Conservation (phyloP, 139 green algal genomes). For the Chlamydomonas incerta region DNA sequence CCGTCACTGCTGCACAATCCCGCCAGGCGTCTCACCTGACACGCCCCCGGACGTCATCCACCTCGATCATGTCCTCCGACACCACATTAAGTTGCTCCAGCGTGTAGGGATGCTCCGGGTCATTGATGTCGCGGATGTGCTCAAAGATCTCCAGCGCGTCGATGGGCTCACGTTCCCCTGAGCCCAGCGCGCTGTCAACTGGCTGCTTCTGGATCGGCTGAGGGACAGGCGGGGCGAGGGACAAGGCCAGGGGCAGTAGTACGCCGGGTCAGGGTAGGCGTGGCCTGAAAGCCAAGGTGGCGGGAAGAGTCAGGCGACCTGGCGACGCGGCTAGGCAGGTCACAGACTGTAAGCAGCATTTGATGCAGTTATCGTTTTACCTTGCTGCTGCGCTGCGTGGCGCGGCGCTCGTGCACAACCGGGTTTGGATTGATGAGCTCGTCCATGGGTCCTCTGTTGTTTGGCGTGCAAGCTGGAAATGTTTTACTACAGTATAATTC, state of each 20-base stretch:
- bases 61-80: slow-evolving; percentile 74
- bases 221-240: too few relatives aligned
- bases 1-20: too few relatives aligned
- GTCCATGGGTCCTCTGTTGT: slow-evolving; percentile 12
- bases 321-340: too few relatives aligned
- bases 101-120: slow-evolving; percentile 98
- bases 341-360: too few relatives aligned
- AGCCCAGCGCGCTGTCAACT: neutral
- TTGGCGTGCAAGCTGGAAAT: too few relatives aligned
- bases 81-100: slow-evolving; percentile 97
- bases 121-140: slow-evolving; percentile 93
- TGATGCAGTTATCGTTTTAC: too few relatives aligned
- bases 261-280: too few relatives aligned
- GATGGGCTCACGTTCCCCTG: slow-evolving; percentile 77
- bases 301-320: too few relatives aligned
- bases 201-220: neutral
- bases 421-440: slow-evolving; percentile 85
- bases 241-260: too few relatives aligned
- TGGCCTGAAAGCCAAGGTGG: too few relatives aligned
- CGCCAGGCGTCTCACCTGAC: too few relatives aligned
- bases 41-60: slow-evolving; percentile 73
- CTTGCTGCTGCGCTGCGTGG: neutral
- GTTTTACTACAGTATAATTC: too few relatives aligned
- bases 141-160: slow-evolving; percentile 78
- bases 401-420: slow-evolving; percentile 67